Base-by-base conservation (phyloP, 2,329 filamentous ascomycete species). In the Akanthomyces muscarius region DNA sequence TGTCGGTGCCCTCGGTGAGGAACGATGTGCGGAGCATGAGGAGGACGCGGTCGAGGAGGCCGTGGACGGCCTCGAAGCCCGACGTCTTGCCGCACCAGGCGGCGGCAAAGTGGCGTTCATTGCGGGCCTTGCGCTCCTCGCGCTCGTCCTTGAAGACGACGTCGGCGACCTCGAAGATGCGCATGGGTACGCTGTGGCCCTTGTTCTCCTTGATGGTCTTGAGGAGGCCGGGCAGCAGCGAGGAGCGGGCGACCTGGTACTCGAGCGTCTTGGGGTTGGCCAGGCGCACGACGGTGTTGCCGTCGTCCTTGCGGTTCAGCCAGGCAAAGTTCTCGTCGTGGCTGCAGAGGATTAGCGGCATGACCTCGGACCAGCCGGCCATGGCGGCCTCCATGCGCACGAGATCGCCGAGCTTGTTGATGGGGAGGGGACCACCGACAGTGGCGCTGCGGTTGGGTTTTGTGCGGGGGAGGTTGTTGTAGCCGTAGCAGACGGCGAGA, bases 261-360 rank as follows among this genome's bases (percentile, higher is more conserved):
- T 97, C 93, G 30, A 87, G 83, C 0, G 92, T 96, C 81, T 97
- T 97, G 62, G 93, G 93, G 75, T 97, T 97, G 67, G 91, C 91
- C 47, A 97, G 88, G 70, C 87, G 88, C 68, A 97, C 86, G 33
- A 91, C 92, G 0, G 89, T 92, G 64, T 84, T 88, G 67, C 91
- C 91, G 70, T 96, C 90, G 69, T 97, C 93, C 72, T 88, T 87
- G 72, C 92, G 89, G 79, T 97, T 97, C 16, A 99, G 82, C 90
- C 91, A 97, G 64, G 84, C 89, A 75, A 98, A 99, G 80, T 99
- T 99, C 83, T 99, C 95, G 72, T 98, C 94, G 75, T 97, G 92
- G 52, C 92, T 96, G 83, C 95, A 99, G 62, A 99, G 86, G 69
- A 97, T 98, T 33, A 99, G 83, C 30, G 95, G 94, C 85, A 99